Base-by-base conservation (phyloP, 177 flowering plant genomes). In the Vitis hybrid region DNA sequence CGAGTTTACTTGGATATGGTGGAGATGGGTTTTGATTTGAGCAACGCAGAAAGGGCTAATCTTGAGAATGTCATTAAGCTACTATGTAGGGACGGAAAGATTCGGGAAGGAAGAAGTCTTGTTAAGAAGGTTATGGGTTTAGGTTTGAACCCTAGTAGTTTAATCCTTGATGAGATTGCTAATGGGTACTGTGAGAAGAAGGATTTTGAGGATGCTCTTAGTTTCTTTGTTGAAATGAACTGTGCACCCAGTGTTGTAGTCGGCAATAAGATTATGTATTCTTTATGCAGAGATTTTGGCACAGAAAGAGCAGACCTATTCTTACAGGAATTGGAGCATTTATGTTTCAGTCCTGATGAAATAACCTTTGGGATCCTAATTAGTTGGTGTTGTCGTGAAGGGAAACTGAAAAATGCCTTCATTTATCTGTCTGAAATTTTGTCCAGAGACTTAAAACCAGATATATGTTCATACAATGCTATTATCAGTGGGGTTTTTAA, bases 361-460 rank as follows among this genome's bases (percentile, higher is more conserved):
- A 78, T 65, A 72, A 88, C 94, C 13, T 89, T 84, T 71, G 97
- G 90, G 17, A 87, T 91, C 69, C 76, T 93, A 56, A 82, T 95
- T 70, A 75, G 87, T 76, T 84, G 81, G 83, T 74, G 89, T 73
- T 95, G 97, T 64, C 68, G 52, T 58, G 89, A 83, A 72, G 90
- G 97, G 15, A 78, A 82, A 71, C 61, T 91, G 72, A 87, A 79
- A 75, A 66, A 78, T 68, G 89, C 92, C n/a, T 77, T 95, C 48
- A 0, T 78, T 72, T 86, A 84, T 81, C 57, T 93, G 10, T 89
- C 96, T 9, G 90, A 90, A 67, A 79, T 84, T 64, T 69, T 82
- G 13, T 84, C 93, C 10, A 89, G 88, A 79, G 72, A 76, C 62
- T 77, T 93, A 19, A 79, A 77, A 58, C 93, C 98, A 13, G 74